Conservation (phyloP, 345 rosid species). For the Melaleuca quinquenervia region DNA sequence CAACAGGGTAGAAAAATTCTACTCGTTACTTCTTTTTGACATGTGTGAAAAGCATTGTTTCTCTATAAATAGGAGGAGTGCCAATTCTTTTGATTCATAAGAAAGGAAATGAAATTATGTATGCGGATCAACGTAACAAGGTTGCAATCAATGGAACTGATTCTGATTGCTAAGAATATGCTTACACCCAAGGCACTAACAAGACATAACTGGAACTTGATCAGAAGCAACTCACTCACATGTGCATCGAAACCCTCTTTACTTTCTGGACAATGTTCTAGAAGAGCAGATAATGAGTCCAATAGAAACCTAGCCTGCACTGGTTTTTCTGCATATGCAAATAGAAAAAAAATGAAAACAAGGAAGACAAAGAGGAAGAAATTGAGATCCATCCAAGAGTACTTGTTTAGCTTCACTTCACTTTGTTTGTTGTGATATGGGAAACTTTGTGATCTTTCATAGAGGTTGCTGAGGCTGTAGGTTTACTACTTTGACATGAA, state of each 20-base stretch:
- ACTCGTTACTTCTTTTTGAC: not conserved
- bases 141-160: not conserved
- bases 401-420: not conserved
- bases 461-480: not conserved
- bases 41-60: not conserved
- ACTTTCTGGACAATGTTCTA: not conserved
- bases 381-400: not conserved
- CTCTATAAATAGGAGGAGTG: not conserved
- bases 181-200: not conserved
- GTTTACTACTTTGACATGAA: not conserved
- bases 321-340: not conserved
- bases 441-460: not conserved
- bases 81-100: not conserved
- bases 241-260: not conserved
- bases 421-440: not conserved
- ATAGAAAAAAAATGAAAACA: not conserved
- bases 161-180: not conserved
- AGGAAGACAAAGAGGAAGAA: not conserved
- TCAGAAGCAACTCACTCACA: not conserved
- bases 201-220: not conserved
- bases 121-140: not conserved
- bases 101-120: not conserved
- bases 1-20: slow-evolving; percentile 27
- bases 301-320: not conserved
- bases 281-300: not conserved